These are phyloP conservation scores for Calonectria ilicicola DNA, from an alignment of 2,329 filamentous ascomycete genomes.

Conservation along the genomic window DNA sequence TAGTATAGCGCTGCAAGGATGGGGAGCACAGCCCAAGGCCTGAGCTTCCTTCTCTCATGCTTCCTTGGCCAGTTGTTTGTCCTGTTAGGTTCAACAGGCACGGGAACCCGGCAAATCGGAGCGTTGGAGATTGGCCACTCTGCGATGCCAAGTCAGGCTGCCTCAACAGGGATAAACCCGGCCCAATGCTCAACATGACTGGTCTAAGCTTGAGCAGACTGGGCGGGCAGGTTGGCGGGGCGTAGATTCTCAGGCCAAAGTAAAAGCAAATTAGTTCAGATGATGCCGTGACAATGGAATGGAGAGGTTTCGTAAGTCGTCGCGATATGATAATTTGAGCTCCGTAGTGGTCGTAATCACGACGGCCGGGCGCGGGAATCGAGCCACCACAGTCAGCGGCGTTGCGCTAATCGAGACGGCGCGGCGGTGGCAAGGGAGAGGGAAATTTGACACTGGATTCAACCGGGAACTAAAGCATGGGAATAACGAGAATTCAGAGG, in stretches of 20 bases:
- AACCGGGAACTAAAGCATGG: not conserved
- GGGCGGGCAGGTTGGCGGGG: not conserved
- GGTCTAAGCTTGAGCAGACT: not conserved
- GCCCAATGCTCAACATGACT: not conserved
- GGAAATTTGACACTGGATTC: slow-evolving; percentile 5
- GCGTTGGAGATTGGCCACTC: not conserved
- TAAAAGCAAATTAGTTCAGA: not conserved
- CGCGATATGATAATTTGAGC: not conserved
- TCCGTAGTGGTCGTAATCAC: slow-evolving; percentile 2
- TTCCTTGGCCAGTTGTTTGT: not conserved
- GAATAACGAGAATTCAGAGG: not conserved
- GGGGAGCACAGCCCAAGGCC: not conserved
- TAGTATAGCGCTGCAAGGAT: not conserved
- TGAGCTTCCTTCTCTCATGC: not conserved
- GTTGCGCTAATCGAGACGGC: not conserved
- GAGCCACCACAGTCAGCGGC: not conserved
- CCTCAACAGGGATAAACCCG: not conserved
- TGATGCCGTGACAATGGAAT: not conserved
- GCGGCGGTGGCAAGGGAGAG: not conserved
- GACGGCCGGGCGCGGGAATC: not conserved
- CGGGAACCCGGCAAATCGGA: not conserved
- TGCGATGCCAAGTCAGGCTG: not conserved
- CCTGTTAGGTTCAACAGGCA: not conserved
- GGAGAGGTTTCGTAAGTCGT: not conserved
- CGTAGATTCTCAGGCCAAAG: not conserved